These are phyloP conservation scores for Suhomyces coccinellae DNA, from an alignment of 1,139 yeast genomes.

Conservation along the genomic window DNA sequence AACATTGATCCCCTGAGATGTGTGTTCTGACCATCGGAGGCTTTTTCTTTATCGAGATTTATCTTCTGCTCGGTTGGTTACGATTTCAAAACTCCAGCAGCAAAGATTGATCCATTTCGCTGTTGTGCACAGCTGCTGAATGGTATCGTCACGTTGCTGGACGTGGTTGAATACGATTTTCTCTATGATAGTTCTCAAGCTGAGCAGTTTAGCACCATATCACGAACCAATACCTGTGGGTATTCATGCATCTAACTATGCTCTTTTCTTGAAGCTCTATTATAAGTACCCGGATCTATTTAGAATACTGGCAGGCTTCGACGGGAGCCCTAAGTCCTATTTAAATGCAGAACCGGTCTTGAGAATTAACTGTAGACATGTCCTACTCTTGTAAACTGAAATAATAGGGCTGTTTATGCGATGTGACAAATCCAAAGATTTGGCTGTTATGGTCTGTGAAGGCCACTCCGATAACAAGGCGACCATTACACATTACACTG, in stretches of 20 bases:
- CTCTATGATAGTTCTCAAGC: background rate
- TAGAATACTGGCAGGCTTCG: background rate
- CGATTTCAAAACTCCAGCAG: background rate
- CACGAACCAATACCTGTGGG: background rate
- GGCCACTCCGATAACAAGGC: no score
- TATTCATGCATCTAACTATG: background rate
- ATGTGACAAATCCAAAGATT: background rate
- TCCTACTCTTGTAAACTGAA: background rate
- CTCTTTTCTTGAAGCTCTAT: background rate
- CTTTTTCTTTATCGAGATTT: no score
- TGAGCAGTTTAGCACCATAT: background rate
- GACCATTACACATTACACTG: no score
- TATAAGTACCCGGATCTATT: constrained; percentile 1
- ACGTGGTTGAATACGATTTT: background rate
- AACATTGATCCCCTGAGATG: background rate
- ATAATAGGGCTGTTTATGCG: no score
- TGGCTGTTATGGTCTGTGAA: no score
- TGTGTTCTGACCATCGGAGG: background rate
- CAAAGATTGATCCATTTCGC: background rate
- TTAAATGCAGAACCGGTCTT: constrained; percentile 2
- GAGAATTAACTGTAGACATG: background rate
- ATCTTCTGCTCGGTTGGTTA: no score
- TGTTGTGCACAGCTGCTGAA: background rate
- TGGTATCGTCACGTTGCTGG: background rate
- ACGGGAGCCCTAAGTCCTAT: background rate